Conservation (phyloP, 192 early-diverging fungal species). For the Phycomyces blakesleeanus region DNA sequence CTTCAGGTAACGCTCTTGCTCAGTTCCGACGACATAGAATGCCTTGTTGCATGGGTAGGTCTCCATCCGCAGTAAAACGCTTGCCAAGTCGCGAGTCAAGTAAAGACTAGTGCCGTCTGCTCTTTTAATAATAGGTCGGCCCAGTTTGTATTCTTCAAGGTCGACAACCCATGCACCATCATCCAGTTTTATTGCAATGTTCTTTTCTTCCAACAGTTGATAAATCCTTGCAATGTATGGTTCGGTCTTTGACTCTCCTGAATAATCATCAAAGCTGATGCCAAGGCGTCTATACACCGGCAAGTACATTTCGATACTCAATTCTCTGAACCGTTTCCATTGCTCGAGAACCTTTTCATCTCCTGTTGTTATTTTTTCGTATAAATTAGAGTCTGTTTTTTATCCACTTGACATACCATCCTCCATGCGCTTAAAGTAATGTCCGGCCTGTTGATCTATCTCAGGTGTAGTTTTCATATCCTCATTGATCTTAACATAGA, state of each 20-base stretch:
- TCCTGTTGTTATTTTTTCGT: constrained; percentile 9
- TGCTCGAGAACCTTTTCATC: constrained; percentile 63
- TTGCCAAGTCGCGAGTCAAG: constrained; percentile 88
- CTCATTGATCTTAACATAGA: constrained; percentile 82
- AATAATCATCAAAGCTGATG: constrained; percentile 83
- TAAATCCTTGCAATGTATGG: constrained; percentile 61
- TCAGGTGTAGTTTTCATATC: constrained; percentile 55
- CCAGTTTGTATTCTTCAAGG: constrained; percentile 70
- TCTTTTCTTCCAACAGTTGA: constrained; percentile 59
- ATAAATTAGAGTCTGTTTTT: not conserved
- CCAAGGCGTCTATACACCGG: constrained; percentile 78
- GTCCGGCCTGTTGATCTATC: constrained; percentile 74
- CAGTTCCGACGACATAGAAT: constrained; percentile 82
- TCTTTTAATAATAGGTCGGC: constrained; percentile 67
- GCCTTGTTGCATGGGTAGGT: constrained; percentile 75
- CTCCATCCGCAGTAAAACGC: constrained; percentile 70
- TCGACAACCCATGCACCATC: constrained; percentile 79
- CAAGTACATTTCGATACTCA: constrained; percentile 82
- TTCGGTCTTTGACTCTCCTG: constrained; percentile 84
- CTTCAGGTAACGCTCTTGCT: constrained; percentile 83
- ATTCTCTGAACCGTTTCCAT: constrained; percentile 83
- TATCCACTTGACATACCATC: constrained; percentile 44
- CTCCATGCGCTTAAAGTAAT: constrained; percentile 91
- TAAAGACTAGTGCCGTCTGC: constrained; percentile 87
- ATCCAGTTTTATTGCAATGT: constrained; percentile 56